Base-by-base conservation (phyloP, 768 basidiomycete genomes). In the Butyriboletus loyo region DNA sequence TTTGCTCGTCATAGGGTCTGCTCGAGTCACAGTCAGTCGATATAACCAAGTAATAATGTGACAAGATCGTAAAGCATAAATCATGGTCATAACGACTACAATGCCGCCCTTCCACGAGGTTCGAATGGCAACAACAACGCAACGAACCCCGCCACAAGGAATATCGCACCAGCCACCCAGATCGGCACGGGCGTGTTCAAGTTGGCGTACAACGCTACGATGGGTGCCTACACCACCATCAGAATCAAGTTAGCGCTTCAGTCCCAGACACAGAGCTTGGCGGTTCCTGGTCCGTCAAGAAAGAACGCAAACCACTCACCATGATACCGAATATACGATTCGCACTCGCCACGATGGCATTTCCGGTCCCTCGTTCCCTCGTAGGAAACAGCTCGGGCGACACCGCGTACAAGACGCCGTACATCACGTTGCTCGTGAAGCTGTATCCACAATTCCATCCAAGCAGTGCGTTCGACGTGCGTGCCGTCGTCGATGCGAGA, bases 241-340 rank as follows among this genome's bases (percentile, higher is more conserved):
- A 42, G 21, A 17, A 17, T 17, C 27, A 4, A 8, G 49, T 61
- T 37, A 57, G 41, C 5, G 41, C 5, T 27, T 50, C 21, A 10
- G 13, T 34, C 19, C 15, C 24, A 11, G 5, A 14, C 5, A 7
- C 19, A 1, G 8, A 32, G 17, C 8, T 3, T 13, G 25, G n/a
- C 13, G 5, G 37, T 38, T 39, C 21, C 17, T 7, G n/a, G 17
- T 30, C 22, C 3, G 15, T 15, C 30, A 30, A 37, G 6, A 9
- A 25, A 40, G 4, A 10, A 22, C 6, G 10, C 10, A 22, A 28
- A 24, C 0, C 24, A 63, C 78, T 54, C 45, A 75, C 77, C 74
- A 83, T 81, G 57, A 86, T 74, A 22, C 84, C 84, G 50, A 82
- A 83, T 36, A 86, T 60, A 17, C 83, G 74, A 60, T 79, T 82